Evolutionary conservation across 768 basidiomycete genomes (phyloP).

Genomic region (Sistotremastrum niveocremeum): DNA sequence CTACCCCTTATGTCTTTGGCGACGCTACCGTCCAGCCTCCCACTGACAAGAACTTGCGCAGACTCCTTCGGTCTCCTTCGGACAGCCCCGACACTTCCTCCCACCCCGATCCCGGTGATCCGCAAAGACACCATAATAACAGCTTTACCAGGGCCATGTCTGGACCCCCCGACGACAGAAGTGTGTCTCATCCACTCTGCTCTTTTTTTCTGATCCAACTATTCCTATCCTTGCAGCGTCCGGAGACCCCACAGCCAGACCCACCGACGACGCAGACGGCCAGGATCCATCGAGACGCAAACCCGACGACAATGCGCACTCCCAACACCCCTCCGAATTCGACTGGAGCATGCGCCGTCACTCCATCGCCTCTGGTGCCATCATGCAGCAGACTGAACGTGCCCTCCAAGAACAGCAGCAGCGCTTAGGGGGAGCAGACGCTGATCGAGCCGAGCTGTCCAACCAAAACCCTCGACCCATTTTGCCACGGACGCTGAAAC

Average conservation of each 20-base stretch:
- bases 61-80: conserved; percentile 46
- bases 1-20: conserved; percentile 59
- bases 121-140: too few species aligned
- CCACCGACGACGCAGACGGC: conserved; percentile 27
- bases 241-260: conserved; percentile 6
- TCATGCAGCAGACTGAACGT: conserved; percentile 2
- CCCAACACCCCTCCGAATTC: conserved; percentile 36
- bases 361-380: conserved; percentile 48
- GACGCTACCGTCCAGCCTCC: conserved; percentile 34
- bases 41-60: conserved; percentile 33
- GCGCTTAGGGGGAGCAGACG: too few species aligned
- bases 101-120: too few species aligned
- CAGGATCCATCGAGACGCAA: conserved; percentile 16
- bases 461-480: neutral
- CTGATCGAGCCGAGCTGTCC: too few species aligned
- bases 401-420: neutral
- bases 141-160: too few species aligned
- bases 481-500: conserved; percentile 30
- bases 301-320: conserved; percentile 2
- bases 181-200: too few species aligned
- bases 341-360: conserved; percentile 63
- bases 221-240: too few species aligned
- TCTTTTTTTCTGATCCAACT: too few species aligned
- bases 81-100: conserved; percentile 22
- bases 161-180: too few species aligned